Evolutionary conservation across 768 basidiomycete genomes (phyloP), one percentile per base, ranked within the genome.

Genomic region (Chalciporus sphaerocephalus): DNA sequence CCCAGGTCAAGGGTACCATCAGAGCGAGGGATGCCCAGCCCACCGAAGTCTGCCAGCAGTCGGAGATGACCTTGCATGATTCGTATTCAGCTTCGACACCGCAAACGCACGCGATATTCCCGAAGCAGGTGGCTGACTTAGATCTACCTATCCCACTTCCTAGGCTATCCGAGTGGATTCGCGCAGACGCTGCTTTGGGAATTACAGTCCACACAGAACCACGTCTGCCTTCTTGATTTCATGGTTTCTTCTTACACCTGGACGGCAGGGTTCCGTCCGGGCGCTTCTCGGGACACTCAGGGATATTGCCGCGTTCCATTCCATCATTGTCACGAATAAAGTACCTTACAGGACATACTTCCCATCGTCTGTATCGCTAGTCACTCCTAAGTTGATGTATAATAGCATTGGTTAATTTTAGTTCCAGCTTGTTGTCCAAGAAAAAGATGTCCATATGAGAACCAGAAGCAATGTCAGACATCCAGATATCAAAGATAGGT

Each of bases 141-240:
- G 76, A 85, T 60, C 54, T 72, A 49, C 81, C 82, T 6, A 77
- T 85, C 40, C 76, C 79, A 8, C 69, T 73, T 47, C 74, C 79
- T 22, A 64, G 64, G 32, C 59, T 69, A 30, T 78, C 76, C 5
- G 64, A 79, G 53, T 81, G 81, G 80, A 62, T 80, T 24, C 67
- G 68, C 15, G 80, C 78, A 1, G 72, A 75, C 46, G 64, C 52
- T 18, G 44, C 55, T 21, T 64, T 52, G 37, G 63, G 60, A 27
- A 46, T 56, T 47, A 59, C 43, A 20, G 48, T 59, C 21, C 55
- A 62, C 22, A 52, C 52, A 17, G 43, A 46, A 39, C 47, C 57
- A 4, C 52, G n/a, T 3, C 10, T 45, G 44, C 53, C 48, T 15
- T 46, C 47, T 37, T 65, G 21, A 54, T 20, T 42, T 38, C 13